A percentile compares a stretch with the other conserved stretches of the same genome.
These are phyloP conservation scores for Endocalyx cinctus DNA, from an alignment of 2,329 filamentous ascomycete genomes.

Conservation along the genomic window DNA sequence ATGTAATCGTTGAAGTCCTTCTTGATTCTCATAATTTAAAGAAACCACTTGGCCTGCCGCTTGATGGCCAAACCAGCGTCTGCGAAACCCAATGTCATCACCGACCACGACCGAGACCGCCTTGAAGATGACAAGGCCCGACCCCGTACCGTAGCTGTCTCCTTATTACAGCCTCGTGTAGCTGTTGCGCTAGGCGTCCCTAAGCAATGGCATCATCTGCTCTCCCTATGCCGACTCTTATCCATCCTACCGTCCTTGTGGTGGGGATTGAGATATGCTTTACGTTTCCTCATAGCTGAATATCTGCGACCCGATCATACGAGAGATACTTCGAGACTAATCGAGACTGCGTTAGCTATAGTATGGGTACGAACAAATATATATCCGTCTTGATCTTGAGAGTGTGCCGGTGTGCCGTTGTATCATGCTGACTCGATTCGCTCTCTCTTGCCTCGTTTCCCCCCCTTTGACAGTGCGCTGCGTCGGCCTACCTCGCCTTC, in stretches of 20 bases:
- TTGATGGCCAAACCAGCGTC: slow-evolving; percentile 5
- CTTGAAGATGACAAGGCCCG: slow-evolving; percentile 2
- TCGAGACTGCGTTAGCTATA: slow-evolving; percentile 66
- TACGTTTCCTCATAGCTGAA: slow-evolving; percentile 64
- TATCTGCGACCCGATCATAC: slow-evolving; percentile 35
- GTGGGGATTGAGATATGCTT: slow-evolving; percentile 66
- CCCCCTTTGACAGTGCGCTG: slow-evolving; percentile 56
- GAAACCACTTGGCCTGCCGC: slow-evolving; percentile 2
- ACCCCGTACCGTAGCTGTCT: slow-evolving; percentile 20
- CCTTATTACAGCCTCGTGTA: slow-evolving; percentile 68
- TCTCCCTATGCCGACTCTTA: slow-evolving; percentile 67
- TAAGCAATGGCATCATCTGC: slow-evolving; percentile 65
- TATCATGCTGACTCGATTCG: slow-evolving; percentile 7
- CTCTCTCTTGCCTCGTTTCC: background rate
- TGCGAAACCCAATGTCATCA: background rate
- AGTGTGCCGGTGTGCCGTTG: slow-evolving; percentile 10
- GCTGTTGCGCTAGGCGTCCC: slow-evolving; percentile 74
- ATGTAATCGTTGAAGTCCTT: no score
- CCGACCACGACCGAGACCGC: background rate
- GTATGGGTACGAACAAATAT: slow-evolving; percentile 58
- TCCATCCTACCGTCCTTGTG: slow-evolving; percentile 66
- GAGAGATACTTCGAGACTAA: slow-evolving; percentile 50
- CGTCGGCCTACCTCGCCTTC: slow-evolving; percentile 73
- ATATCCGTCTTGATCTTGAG: slow-evolving; percentile 3
- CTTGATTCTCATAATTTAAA: no score